A percentile compares a stretch with the other conserved stretches of the same genome.
phyloP scores from a whole-genome alignment of 23 red algal genomes.

The Agarophyton chilense region DNA sequence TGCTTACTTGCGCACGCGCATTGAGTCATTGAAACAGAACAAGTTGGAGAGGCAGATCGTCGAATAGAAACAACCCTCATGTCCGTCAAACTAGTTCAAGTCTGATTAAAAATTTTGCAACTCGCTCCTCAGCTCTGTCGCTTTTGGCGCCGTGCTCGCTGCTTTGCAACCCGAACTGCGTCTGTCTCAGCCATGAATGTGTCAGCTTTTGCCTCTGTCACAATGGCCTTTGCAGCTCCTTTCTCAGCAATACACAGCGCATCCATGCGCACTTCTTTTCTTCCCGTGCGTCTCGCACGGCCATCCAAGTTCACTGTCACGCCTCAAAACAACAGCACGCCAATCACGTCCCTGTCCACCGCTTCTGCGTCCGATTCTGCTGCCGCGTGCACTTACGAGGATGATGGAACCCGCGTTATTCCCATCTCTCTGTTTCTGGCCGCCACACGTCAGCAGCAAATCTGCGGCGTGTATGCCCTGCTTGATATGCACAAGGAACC shows the following conservation, averaged over 20 bases:
- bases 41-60: slow-evolving; percentile 74
- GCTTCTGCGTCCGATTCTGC: background rate
- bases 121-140: too few relatives aligned
- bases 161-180: background rate
- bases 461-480: slow-evolving; percentile 78
- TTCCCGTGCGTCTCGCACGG: background rate
- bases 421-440: slow-evolving; percentile 56
- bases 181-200: background rate
- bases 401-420: slow-evolving; percentile 73
- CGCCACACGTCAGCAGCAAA: slow-evolving; percentile 9
- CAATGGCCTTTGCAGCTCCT: background rate
- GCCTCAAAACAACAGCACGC: background rate
- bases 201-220: background rate
- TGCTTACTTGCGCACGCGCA: slow-evolving; percentile 82
- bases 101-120: slow-evolving; percentile 40
- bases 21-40: slow-evolving; percentile 72
- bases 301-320: background rate
- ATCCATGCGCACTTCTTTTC: background rate
- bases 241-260: background rate
- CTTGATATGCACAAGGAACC: slow-evolving; percentile 50
- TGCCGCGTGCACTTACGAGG: slow-evolving; percentile 1
- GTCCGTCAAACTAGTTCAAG: background rate
- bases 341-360: background rate
- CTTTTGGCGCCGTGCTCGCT: background rate
- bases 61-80: background rate